Percentiles rank a stretch among this genome's conserved stretches.
These are phyloP conservation scores for Telopea speciosissima DNA, from an alignment of 177 flowering plant species.

Conservation along the genomic window DNA sequence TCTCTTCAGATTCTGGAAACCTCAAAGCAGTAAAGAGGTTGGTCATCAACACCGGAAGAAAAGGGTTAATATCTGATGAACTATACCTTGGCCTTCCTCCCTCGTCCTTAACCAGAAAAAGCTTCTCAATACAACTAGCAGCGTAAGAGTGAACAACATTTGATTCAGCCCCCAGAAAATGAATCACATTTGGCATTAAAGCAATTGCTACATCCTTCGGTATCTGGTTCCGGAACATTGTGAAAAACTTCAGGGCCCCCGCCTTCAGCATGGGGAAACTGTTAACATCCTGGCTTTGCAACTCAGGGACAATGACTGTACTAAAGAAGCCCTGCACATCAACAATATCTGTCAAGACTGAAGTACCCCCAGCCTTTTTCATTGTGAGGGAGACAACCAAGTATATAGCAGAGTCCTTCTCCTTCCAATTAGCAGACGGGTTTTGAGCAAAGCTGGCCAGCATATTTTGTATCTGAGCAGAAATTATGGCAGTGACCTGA, in stretches of 20 bases:
- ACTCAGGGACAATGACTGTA: conserved; percentile 69
- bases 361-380: conserved; percentile 61
- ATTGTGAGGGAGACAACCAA: conserved; percentile 80
- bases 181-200: conserved; percentile 59
- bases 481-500: conserved; percentile 51
- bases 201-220: conserved; percentile 49
- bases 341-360: conserved; percentile 72
- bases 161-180: conserved; percentile 70
- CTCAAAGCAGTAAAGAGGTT: conserved; percentile 71
- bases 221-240: conserved; percentile 67
- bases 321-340: conserved; percentile 68
- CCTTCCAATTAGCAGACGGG: conserved; percentile 76
- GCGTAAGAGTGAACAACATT: conserved; percentile 98
- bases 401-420: conserved; percentile 92
- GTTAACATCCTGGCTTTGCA: conserved; percentile 67
- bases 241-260: conserved; percentile 83
- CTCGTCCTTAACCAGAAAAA: conserved; percentile 77
- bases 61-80: conserved; percentile 56
- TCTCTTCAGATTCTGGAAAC: conserved; percentile 86
- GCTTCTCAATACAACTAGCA: conserved; percentile 89
- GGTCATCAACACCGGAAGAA: conserved; percentile 49
- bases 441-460: conserved; percentile 52
- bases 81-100: conserved; percentile 55
- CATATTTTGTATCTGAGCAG: conserved; percentile 55
- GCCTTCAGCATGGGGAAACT: conserved; percentile 85